These are phyloP conservation scores for Ulmus americana DNA, from an alignment of 331 rosid genomes.

Conservation along the genomic window DNA sequence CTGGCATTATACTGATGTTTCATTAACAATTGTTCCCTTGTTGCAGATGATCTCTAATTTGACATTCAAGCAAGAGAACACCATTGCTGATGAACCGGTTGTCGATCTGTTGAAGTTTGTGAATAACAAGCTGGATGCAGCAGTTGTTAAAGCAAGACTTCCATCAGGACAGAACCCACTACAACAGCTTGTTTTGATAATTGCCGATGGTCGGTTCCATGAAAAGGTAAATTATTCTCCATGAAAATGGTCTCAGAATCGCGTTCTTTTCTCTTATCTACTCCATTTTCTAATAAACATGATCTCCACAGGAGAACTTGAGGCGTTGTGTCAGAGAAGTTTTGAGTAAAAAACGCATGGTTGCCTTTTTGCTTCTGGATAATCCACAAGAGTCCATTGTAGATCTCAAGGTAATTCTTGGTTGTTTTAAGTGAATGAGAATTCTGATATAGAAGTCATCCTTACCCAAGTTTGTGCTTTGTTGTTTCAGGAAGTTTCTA, in stretches of 20 bases:
- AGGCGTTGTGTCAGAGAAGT: constrained; percentile 58
- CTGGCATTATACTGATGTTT: too few relatives aligned
- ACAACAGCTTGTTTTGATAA: constrained; percentile 76
- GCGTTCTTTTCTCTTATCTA: background rate
- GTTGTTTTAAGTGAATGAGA: background rate
- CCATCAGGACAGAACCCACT: constrained; percentile 75
- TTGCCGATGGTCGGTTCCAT: constrained; percentile 69
- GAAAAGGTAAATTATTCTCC: constrained; percentile 45
- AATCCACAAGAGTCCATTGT: constrained; percentile 58
- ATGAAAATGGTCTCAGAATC: background rate
- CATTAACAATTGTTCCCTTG: background rate
- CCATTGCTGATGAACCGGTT: constrained; percentile 65
- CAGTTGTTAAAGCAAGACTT: constrained; percentile 64
- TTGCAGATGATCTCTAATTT: constrained; percentile 76
- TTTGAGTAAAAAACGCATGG: constrained; percentile 58
- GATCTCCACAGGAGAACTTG: constrained; percentile 42
- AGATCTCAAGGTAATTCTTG: constrained; percentile 44
- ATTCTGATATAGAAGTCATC: background rate
- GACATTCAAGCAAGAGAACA: constrained; percentile 81
- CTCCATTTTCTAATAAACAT: background rate
- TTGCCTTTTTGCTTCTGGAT: constrained; percentile 77
- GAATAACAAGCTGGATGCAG: constrained; percentile 54
- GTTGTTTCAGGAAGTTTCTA: constrained; percentile 53
- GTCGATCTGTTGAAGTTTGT: constrained; percentile 68
- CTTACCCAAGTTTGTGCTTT: constrained; percentile 4